Evolutionary conservation across 345 rosid species (phyloP).

Genomic region (Leavenworthia alabamica): DNA sequence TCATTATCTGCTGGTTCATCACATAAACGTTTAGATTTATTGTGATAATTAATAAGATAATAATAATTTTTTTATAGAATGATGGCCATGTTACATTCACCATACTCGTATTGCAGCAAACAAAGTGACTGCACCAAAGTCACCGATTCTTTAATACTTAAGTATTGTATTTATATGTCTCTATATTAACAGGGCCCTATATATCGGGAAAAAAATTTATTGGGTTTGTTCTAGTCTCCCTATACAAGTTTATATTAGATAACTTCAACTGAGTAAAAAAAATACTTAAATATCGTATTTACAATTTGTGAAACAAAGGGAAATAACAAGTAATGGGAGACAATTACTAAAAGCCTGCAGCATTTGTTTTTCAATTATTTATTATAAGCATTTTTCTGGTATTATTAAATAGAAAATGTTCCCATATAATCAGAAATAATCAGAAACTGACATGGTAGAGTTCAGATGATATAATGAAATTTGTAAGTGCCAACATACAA

Average conservation of each 20-base stretch:
- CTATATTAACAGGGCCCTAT: no score
- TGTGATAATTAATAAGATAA: not conserved
- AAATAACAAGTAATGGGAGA: conserved; percentile 9
- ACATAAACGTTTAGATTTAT: not conserved
- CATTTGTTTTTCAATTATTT: conserved; percentile 3
- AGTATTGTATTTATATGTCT: conserved; percentile 17
- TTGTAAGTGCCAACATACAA: not conserved
- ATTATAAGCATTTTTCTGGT: not conserved
- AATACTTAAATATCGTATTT: conserved; percentile 16
- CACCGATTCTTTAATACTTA: not conserved
- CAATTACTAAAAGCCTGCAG: conserved; percentile 25
- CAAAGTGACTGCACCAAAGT: not conserved
- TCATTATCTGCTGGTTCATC: not conserved
- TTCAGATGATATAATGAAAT: not conserved
- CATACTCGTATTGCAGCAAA: not conserved
- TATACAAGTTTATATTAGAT: no score
- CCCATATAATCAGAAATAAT: not conserved
- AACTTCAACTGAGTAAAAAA: no score
- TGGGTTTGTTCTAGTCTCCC: no score
- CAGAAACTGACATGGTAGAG: not conserved
- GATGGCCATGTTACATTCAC: not conserved
- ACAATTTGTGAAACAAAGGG: conserved; percentile 1
- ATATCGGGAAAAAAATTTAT: no score
- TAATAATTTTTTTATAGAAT: not conserved
- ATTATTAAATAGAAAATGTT: not conserved